Percentiles rank a stretch among this genome's conserved stretches.
Conservation (phyloP, 192 early-diverging fungal species). For the Coemansia umbellata region DNA sequence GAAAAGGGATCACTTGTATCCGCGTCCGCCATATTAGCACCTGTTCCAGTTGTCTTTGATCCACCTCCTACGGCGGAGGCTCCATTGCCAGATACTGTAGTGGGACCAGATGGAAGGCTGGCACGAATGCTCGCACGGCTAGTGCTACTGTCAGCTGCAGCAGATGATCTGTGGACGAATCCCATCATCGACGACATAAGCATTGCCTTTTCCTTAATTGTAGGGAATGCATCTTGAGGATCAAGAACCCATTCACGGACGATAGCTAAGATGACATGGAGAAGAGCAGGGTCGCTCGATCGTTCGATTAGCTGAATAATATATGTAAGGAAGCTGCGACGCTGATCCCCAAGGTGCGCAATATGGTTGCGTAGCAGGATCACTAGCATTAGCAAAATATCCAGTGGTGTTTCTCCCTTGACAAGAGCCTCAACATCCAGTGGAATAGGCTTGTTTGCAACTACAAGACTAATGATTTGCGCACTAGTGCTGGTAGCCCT, state of each 20-base stretch:
- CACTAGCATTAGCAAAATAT: conserved; percentile 46
- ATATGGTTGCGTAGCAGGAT: conserved; percentile 58
- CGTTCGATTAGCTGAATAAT: conserved; percentile 84
- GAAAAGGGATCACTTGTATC: conserved; percentile 26
- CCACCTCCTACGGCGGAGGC: neutral
- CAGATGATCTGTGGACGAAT: conserved; percentile 68
- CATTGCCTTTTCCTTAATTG: conserved; percentile 93
- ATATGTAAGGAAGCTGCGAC: conserved; percentile 77
- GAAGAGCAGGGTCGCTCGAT: conserved; percentile 68
- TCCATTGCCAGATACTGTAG: neutral
- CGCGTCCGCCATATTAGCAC: neutral
- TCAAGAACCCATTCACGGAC: conserved; percentile 83
- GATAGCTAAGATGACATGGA: conserved; percentile 75
- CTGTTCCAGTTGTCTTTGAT: neutral
- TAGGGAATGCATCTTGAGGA: conserved; percentile 85
- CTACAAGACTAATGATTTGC: conserved; percentile 18
- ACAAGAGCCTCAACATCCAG: conserved; percentile 29
- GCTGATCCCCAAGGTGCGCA: conserved; percentile 75
- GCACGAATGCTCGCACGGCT: conserved; percentile 36
- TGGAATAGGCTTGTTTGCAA: conserved; percentile 31
- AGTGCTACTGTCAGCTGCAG: conserved; percentile 45
- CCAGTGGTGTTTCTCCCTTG: conserved; percentile 39
- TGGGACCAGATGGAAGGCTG: neutral
- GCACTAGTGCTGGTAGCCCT: conserved; percentile 14
- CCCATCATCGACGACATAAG: conserved; percentile 91